Base-by-base conservation (phyloP, 306 rosid genomes). In the Ceratonia siliqua region DNA sequence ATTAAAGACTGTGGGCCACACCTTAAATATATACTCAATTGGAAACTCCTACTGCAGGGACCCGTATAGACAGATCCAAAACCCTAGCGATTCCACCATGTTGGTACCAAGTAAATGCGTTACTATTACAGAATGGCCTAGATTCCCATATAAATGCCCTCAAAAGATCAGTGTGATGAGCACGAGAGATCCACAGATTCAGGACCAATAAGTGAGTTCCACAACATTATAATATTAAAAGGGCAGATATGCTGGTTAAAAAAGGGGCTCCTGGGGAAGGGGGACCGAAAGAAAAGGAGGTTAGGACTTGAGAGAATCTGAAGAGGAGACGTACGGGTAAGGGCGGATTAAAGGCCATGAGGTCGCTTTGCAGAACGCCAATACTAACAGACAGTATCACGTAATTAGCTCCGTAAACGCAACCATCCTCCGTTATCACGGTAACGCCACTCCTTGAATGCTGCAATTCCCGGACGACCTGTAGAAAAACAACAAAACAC, bases 321-420 rank as follows among this genome's bases (percentile, higher is more conserved):
- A 11, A 39, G 38, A 49, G 76, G 56, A 77, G 74, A 88, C 96
- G 82, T 81, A 94, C 99, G 22, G 99, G 99, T 46, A 94, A 87
- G 75, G 92, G 83, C 17, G 99, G 99, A 82, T 61, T 64, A 87
- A 94, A 90, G 71, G 92, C 82, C 78, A 94, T 85, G 75, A 94
- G 95, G 69, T 92, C 79, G 79, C 96, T 94, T 86, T 94, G 91
- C 75, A 94, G 99, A 67, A 94, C 99, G 22, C 99, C 99, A 70
- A 94, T 88, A 69, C 99, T 94, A 74, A 86, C 97, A 6, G 99
- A 91, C 83, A 90, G 83, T 88, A 94, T 72, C 61, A 94, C 85
- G 79, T 91, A 94, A 82, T 81, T 81, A 58, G 96, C 96, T 77
- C 87, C 86, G 86, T 84, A 90, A 80, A 86, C 77, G 75, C 71